Base-by-base conservation (phyloP, 2,329 filamentous ascomycete genomes). In the Ceratocystis albifundus region DNA sequence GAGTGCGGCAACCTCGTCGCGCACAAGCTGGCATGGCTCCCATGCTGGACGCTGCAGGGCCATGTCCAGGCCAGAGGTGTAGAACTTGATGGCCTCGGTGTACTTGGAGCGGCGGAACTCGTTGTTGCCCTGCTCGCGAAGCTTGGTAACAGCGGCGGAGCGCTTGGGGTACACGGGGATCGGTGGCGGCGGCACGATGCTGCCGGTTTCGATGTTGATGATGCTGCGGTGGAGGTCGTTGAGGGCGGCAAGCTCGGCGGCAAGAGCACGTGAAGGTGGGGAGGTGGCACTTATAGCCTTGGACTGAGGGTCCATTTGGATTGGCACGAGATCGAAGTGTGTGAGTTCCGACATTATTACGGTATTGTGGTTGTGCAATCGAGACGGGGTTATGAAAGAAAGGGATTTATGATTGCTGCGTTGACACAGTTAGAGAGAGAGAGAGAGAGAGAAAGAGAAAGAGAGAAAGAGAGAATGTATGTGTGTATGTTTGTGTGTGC, bases 81-180 rank as follows among this genome's bases (percentile, higher is more conserved):
- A 96, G 71, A 92, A 82, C 71, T 86, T 86, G 71, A 90, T 80
- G 3, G 93, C 93, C 65, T 95, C 90, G 66, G 76, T 77, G 77
- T 88, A 85, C 71, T 85, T 82, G 71, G 82, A 82, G 76, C 93
- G 92, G 76, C 90, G 88, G 80, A 89, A 93, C 71, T 89, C 85
- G 67, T 79, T 79, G 79, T 96, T 96, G 72, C 90, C 93, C 67
- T 83, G 83, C 75, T 97, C 94, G 74, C 91, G 89, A 70, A 97
- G 86, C 78, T 97, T 97, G 77, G 81, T 84, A 76, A 99, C 88
- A 74, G 92, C 86, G 45, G 89, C 90, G 70, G 84, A 87, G 73
- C 93, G 90, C 79, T 96, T 96, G 64, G 90, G 92, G 80, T 96
- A 95, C 69, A 96, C 87, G 68, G 92, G 92, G 53, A 96, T 82